phyloP scores from a whole-genome alignment of 75 land plant genomes.

The Ceratopteris richardii region DNA sequence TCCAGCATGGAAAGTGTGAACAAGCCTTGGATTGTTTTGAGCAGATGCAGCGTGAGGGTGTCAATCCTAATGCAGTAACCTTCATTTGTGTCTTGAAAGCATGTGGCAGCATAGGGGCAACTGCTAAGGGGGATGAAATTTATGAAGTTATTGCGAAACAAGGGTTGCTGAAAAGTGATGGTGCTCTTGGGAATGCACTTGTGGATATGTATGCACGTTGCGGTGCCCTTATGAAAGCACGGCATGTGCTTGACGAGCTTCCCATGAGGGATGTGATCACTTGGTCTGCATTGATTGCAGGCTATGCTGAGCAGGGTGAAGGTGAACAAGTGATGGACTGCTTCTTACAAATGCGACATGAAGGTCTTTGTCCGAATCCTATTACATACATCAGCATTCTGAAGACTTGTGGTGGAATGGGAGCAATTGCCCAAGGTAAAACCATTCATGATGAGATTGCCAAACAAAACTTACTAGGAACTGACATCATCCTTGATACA shows the following conservation, averaged over 20 bases:
- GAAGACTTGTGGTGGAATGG: constrained; percentile 11
- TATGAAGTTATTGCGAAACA: background rate
- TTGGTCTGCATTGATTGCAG: constrained; percentile 3
- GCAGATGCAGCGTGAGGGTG: constrained; percentile 13
- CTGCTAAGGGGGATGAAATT: constrained; percentile 6
- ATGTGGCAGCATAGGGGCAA: constrained; percentile 2
- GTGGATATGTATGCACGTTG: constrained; percentile 28
- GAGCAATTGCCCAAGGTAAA: constrained; percentile 15
- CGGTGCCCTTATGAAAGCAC: constrained; percentile 8
- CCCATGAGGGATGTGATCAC: background rate
- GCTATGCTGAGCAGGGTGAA: constrained; percentile 3
- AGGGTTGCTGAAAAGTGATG: constrained; percentile 10
- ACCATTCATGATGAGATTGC: constrained; percentile 10
- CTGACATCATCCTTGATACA: constrained; percentile 19
- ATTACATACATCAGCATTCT: constrained; percentile 22
- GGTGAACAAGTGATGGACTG: no score
- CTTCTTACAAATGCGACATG: no score
- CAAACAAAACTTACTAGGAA: background rate
- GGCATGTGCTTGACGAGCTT: background rate
- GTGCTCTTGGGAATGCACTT: constrained; percentile 13
- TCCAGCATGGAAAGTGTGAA: constrained; percentile 1
- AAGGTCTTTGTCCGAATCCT: no score
- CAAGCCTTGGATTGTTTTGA: constrained; percentile 22
- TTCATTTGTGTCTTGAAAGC: constrained; percentile 8
- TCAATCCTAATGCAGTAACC: no score